Conservation (phyloP, 129 eudicot species). For the Flaveria ramosissima region DNA sequence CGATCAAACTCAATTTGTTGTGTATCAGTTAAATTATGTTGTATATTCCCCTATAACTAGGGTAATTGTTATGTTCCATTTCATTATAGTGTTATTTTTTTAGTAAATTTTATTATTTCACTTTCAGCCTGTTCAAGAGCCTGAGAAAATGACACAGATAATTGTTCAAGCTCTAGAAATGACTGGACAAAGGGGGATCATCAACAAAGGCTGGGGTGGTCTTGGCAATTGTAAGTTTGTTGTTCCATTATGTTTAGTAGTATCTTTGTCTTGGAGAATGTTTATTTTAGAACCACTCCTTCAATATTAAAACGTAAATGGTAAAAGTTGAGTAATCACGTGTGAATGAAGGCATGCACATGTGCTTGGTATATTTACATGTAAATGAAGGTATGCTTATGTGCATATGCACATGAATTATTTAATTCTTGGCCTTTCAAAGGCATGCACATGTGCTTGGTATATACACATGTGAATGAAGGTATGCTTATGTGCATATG, state of each 20-base stretch:
- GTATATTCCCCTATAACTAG: neutral
- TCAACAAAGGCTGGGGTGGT: slow-evolving; percentile 99
- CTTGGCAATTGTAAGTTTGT: slow-evolving; percentile 85
- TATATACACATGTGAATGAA: neutral
- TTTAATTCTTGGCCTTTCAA: neutral
- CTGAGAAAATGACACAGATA: slow-evolving; percentile 85
- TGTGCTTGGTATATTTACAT: neutral
- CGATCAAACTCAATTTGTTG: neutral
- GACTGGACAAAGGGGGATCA: slow-evolving; percentile 94
- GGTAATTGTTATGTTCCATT: slow-evolving; percentile 14
- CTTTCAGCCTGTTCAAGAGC: slow-evolving; percentile 94
- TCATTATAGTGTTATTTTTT: neutral
- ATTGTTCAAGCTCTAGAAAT: slow-evolving; percentile 88
- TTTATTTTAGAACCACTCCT: neutral
- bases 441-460: neutral
- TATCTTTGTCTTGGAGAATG: neutral
- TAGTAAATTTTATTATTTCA: slow-evolving; percentile 9
- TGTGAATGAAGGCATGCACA: neutral
- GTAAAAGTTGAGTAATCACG: neutral
- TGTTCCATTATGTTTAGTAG: slow-evolving; percentile 17
- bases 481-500: neutral
- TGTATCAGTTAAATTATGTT: neutral
- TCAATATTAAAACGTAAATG: neutral
- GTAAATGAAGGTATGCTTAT: neutral
- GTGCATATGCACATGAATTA: neutral